Evolutionary conservation across 148 eudicot genomes (phyloP).

Genomic region (Rhododendron simsii): DNA sequence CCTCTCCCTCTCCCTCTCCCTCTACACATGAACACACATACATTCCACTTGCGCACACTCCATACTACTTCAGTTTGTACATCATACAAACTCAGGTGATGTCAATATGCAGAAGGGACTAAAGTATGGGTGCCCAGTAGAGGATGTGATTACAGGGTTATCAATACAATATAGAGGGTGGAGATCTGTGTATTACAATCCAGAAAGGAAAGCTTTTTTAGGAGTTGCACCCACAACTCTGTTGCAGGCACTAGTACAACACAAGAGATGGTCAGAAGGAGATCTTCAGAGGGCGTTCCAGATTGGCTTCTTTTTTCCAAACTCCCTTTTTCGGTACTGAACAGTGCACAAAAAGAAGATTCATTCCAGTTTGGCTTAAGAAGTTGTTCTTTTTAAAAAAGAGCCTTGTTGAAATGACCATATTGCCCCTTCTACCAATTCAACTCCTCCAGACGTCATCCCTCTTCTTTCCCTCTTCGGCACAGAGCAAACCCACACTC

Average conservation of each 20-base stretch:
- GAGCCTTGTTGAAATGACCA: too few relatives aligned
- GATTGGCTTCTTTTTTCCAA: too few relatives aligned
- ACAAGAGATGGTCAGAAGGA: conserved; percentile 16
- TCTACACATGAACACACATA: neutral
- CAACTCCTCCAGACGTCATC: too few relatives aligned
- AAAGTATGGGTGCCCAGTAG: conserved; percentile 13
- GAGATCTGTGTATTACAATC: conserved; percentile 6
- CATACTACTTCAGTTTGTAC: neutral
- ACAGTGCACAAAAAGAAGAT: too few relatives aligned
- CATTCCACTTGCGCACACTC: neutral
- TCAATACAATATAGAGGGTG: neutral
- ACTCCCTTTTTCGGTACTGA: too few relatives aligned
- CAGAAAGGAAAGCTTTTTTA: neutral
- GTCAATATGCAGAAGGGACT: conserved; percentile 13
- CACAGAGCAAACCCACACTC: too few relatives aligned
- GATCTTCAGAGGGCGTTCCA: too few relatives aligned
- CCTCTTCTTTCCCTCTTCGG: too few relatives aligned
- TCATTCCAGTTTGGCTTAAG: too few relatives aligned
- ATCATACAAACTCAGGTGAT: neutral
- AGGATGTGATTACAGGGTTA: conserved; percentile 8
- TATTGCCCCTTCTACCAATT: too few relatives aligned
- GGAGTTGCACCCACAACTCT: conserved; percentile 17
- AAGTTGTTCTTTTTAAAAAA: too few relatives aligned
- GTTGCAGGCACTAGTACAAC: neutral
- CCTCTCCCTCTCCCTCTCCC: conserved; percentile 15